Percentiles rank a stretch among this genome's conserved stretches.
Conservation (phyloP, 805 yeast genomes). For the Wickerhamiella azyma region DNA sequence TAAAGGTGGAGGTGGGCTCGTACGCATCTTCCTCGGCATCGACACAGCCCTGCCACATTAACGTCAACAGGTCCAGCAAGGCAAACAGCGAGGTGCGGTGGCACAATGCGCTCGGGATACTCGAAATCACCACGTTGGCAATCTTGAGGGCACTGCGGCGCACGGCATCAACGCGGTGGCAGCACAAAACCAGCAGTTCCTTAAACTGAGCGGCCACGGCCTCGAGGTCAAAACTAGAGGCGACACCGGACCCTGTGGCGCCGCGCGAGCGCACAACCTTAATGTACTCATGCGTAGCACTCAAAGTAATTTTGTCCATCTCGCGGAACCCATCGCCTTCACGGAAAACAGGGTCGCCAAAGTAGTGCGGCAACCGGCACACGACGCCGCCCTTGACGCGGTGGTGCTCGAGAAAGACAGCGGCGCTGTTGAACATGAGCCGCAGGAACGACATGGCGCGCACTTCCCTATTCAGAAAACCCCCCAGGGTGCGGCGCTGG, state of each 20-base stretch:
- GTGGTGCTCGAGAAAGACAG: conserved; percentile 62
- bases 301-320: conserved; percentile 50
- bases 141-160: conserved; percentile 72
- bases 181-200: conserved; percentile 51
- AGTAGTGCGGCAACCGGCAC: conserved; percentile 60
- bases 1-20: conserved; percentile 64
- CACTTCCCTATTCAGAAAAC: conserved; percentile 18
- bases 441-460: conserved; percentile 34
- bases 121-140: conserved; percentile 50
- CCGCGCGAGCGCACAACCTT: conserved; percentile 25
- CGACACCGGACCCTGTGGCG: conserved; percentile 37
- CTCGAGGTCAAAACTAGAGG: conserved; percentile 47
- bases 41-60: conserved; percentile 63
- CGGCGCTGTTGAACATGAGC: conserved; percentile 75
- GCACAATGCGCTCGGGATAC: conserved; percentile 67
- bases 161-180: conserved; percentile 60
- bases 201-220: conserved; percentile 56
- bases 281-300: conserved; percentile 46
- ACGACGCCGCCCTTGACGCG: conserved; percentile 74
- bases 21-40: conserved; percentile 78
- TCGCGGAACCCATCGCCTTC: conserved; percentile 53
- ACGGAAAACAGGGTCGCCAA: conserved; percentile 71
- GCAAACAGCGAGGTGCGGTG: conserved; percentile 61
- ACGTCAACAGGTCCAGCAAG: conserved; percentile 62
- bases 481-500: conserved; percentile 46